Evolutionary conservation across 176 grass and related monocot species (phyloP).

Genomic region (Phragmites australis): DNA sequence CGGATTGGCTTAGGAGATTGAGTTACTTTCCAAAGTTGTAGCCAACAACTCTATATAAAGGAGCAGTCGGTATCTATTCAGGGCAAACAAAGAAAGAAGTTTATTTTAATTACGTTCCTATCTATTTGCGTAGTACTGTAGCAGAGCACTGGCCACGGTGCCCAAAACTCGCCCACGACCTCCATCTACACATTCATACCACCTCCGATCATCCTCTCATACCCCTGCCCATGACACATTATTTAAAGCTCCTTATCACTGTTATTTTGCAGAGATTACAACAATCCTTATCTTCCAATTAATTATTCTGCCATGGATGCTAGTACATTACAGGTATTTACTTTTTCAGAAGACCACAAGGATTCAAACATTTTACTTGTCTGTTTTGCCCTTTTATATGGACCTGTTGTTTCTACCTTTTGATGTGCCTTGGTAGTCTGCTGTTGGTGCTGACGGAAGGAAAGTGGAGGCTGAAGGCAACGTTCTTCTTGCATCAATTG

Average conservation of each 20-base stretch:
- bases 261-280: conserved; percentile 80
- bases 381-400: conserved; percentile 37
- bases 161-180: no score
- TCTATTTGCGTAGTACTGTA: no score
- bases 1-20: no score
- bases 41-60: no score
- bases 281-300: conserved; percentile 94
- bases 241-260: conserved; percentile 21
- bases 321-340: conserved; percentile 65
- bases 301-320: conserved; percentile 84
- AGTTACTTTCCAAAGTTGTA: no score
- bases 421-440: conserved; percentile 48
- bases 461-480: conserved; percentile 83
- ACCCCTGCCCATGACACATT: no score
- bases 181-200: no score
- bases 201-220: no score
- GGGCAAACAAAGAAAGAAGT: no score
- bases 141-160: no score
- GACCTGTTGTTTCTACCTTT: conserved; percentile 25
- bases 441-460: conserved; percentile 76
- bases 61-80: no score
- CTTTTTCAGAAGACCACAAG: conserved; percentile 18
- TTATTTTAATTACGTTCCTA: no score
- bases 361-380: conserved; percentile 27
- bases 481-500: conserved; percentile 93